Evolutionary conservation across 179 eudicot species (phyloP).

Genomic region (Drosera spatulata): DNA sequence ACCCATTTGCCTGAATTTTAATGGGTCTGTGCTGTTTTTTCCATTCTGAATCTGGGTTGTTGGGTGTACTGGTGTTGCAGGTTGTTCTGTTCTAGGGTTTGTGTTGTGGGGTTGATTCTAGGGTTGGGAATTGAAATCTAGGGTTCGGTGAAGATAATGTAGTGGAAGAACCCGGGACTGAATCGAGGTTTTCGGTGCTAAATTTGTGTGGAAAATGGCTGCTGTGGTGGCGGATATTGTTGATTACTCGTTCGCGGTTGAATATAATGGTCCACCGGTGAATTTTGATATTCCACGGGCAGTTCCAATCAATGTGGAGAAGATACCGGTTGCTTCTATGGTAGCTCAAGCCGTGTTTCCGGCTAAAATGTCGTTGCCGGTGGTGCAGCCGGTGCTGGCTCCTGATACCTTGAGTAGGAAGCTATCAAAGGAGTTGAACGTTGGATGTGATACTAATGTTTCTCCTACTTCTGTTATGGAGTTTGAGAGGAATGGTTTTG

Average conservation of each 20-base stretch:
- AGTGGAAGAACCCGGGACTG: conserved; percentile 4
- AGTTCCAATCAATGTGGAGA: conserved; percentile 60
- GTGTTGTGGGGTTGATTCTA: background rate
- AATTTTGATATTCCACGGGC: conserved; percentile 65
- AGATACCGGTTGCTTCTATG: conserved; percentile 77
- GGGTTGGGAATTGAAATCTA: conserved; percentile 4
- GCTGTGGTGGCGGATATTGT: conserved; percentile 26
- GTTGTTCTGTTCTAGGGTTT: background rate
- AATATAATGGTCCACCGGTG: conserved; percentile 88
- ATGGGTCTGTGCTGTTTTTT: background rate
- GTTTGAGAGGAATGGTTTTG: conserved; percentile 27
- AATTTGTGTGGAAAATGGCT: conserved; percentile 20
- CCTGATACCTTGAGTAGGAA: conserved; percentile 31
- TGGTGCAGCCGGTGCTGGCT: conserved; percentile 63
- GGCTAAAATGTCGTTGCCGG: conserved; percentile 44
- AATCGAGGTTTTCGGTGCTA: conserved; percentile 6
- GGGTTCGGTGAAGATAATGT: conserved; percentile 16
- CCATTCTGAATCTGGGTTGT: background rate
- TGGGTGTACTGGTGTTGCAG: background rate
- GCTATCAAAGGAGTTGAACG: conserved; percentile 41
- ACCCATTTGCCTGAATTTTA: background rate
- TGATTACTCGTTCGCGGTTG: conserved; percentile 74
- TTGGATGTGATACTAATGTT: conserved; percentile 25
- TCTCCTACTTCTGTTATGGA: conserved; percentile 42
- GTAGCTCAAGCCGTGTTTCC: conserved; percentile 28